These are phyloP conservation scores for Lactuca sativa DNA, from an alignment of 129 eudicot genomes.

Conservation along the genomic window DNA sequence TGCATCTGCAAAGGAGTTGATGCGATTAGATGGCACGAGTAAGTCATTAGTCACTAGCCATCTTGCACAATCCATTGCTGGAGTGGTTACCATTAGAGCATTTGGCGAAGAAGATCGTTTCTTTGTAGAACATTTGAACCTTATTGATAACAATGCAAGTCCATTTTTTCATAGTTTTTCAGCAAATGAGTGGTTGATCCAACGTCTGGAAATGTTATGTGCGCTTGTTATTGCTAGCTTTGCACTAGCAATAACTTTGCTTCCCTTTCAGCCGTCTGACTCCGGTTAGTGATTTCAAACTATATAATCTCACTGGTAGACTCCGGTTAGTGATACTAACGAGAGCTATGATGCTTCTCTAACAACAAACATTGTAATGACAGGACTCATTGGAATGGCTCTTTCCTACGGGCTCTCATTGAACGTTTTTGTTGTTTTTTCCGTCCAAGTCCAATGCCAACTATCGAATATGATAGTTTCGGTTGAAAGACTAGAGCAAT, in stretches of 20 bases:
- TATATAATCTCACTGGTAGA: not conserved
- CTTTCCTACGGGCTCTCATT: slow-evolving; percentile 69
- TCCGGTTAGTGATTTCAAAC: slow-evolving; percentile 44
- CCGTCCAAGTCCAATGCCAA: slow-evolving; percentile 48
- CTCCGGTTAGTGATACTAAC: too few relatives aligned
- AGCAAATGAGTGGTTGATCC: slow-evolving; percentile 81
- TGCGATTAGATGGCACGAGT: slow-evolving; percentile 76
- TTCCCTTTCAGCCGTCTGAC: slow-evolving; percentile 47
- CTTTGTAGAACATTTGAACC: slow-evolving; percentile 44
- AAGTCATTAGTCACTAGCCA: slow-evolving; percentile 69
- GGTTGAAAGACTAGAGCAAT: slow-evolving; percentile 68
- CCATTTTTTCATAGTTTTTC: slow-evolving; percentile 64
- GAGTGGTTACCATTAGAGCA: slow-evolving; percentile 74
- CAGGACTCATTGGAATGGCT: slow-evolving; percentile 79
- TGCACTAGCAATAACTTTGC: slow-evolving; percentile 54
- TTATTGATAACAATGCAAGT: slow-evolving; percentile 56
- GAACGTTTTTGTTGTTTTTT: slow-evolving; percentile 40
- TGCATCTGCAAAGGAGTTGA: slow-evolving; percentile 74
- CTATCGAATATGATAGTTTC: slow-evolving; percentile 58
- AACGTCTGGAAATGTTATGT: slow-evolving; percentile 58
- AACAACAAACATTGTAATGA: slow-evolving; percentile 8
- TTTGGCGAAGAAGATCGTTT: slow-evolving; percentile 66
- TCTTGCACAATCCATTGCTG: slow-evolving; percentile 68
- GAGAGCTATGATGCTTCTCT: not conserved
- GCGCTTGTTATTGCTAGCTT: slow-evolving; percentile 57